Conservation (phyloP, 192 early-diverging fungal species). For the Obelidium mucronatum region DNA sequence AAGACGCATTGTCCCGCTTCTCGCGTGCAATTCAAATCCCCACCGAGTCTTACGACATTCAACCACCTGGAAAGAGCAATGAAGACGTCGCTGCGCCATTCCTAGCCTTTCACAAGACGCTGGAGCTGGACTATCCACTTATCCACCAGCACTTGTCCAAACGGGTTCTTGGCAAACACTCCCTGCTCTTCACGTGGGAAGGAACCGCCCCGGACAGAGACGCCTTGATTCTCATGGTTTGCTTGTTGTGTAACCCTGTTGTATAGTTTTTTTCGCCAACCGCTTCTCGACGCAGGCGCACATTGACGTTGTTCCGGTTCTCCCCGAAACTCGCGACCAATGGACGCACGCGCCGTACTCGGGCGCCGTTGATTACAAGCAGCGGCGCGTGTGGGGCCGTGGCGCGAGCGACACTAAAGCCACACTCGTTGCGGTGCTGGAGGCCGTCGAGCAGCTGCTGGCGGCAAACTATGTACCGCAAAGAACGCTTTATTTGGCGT, state of each 20-base stretch:
- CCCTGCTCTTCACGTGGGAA: conserved; percentile 16
- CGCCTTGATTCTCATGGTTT: conserved; percentile 7
- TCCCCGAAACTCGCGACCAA: conserved; percentile 9
- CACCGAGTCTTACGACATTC: conserved; percentile 10
- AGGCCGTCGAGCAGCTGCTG: conserved; percentile 43
- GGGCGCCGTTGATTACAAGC: conserved; percentile 8
- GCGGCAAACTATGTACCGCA: conserved; percentile 27
- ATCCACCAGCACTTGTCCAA: neutral
- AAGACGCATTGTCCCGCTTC: neutral
- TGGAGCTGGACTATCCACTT: conserved; percentile 10
- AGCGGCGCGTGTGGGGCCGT: conserved; percentile 22
- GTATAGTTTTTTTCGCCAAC: neutral
- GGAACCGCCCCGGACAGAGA: neutral
- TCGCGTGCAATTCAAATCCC: conserved; percentile 4
- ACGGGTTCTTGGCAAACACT: neutral
- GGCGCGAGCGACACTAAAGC: conserved; percentile 42
- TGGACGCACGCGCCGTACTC: conserved; percentile 28
- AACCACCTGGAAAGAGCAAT: neutral
- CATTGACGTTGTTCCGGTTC: conserved; percentile 30
- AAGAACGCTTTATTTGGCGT: conserved; percentile 41
- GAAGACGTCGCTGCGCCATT: neutral
- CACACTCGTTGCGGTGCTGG: conserved; percentile 21
- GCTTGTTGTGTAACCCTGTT: neutral
- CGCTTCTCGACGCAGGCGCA: neutral
- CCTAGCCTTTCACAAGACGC: conserved; percentile 11